phyloP scores from a whole-genome alignment of 2,329 filamentous ascomycete species.

The Colletotrichum truncatum region DNA sequence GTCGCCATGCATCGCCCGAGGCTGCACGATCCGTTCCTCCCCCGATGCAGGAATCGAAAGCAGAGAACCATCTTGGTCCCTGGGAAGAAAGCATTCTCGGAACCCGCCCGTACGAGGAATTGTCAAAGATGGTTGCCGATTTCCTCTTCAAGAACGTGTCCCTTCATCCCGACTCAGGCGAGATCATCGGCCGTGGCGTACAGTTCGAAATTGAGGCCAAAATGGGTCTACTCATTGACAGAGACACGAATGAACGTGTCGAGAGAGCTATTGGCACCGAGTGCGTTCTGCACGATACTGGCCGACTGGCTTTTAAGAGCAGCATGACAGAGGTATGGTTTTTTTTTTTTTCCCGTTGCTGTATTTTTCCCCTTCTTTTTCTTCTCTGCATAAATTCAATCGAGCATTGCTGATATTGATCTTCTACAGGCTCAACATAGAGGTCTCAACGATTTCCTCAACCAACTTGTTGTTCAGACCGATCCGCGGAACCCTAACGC shows the following conservation, averaged over 20 bases:
- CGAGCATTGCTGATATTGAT: not conserved
- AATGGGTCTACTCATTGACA: constrained; percentile 82
- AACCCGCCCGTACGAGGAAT: constrained; percentile 75
- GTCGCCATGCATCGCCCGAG: constrained; percentile 59
- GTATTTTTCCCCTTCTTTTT: no score
- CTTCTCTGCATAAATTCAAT: no score
- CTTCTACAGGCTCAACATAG: constrained; percentile 76
- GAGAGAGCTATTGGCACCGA: constrained; percentile 75
- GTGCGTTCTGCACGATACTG: constrained; percentile 70
- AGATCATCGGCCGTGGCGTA: constrained; percentile 71
- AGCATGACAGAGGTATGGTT: constrained; percentile 90
- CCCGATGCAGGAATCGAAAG: constrained; percentile 33
- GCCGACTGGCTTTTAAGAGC: constrained; percentile 78
- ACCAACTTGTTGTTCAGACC: constrained; percentile 70
- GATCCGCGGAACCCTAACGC: constrained; percentile 61
- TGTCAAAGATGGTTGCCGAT: constrained; percentile 81
- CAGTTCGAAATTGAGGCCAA: constrained; percentile 96
- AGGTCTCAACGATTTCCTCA: constrained; percentile 85
- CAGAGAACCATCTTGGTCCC: constrained; percentile 52
- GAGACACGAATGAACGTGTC: constrained; percentile 75
- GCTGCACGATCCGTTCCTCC: constrained; percentile 43
- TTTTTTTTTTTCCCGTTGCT: no score
- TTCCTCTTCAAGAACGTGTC: constrained; percentile 81
- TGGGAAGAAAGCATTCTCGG: constrained; percentile 78
- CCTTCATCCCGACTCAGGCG: constrained; percentile 69